Percentiles rank a stretch among this genome's conserved stretches.
Conservation (phyloP, 208 protist genomes). For the Tritrichomonas musculus region DNA sequence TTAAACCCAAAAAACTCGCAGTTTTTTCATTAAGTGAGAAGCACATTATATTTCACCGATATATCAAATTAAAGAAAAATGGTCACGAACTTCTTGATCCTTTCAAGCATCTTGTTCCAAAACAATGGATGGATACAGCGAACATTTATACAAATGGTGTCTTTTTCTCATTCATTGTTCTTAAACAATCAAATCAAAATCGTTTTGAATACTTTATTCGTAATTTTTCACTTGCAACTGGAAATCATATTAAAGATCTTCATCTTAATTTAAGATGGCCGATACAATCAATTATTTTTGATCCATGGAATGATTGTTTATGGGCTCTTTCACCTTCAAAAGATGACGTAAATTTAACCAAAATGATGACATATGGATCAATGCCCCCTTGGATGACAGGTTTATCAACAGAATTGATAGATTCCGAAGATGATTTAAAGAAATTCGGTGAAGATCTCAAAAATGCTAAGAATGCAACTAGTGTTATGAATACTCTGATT, state of each 20-base stretch:
- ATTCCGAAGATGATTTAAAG: neutral
- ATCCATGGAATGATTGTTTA: constrained; percentile 19
- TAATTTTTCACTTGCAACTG: neutral
- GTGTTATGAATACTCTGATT: neutral
- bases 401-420: neutral
- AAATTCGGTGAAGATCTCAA: neutral
- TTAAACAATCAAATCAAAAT: neutral
- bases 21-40: neutral
- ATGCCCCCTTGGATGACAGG: neutral
- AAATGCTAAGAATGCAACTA: neutral
- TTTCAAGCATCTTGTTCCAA: neutral
- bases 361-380: neutral
- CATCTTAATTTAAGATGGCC: neutral
- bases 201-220: neutral
- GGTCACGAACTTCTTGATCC: neutral
- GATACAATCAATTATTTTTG: neutral
- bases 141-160: neutral
- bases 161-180: neutral
- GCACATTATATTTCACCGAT: neutral
- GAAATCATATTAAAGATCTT: neutral
- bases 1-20: neutral
- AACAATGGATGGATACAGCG: neutral
- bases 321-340: neutral
- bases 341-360: neutral
- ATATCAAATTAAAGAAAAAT: neutral